Evolutionary conservation across 2,329 filamentous ascomycete species (phyloP).

Genomic region (Monosporascus ibericus): DNA sequence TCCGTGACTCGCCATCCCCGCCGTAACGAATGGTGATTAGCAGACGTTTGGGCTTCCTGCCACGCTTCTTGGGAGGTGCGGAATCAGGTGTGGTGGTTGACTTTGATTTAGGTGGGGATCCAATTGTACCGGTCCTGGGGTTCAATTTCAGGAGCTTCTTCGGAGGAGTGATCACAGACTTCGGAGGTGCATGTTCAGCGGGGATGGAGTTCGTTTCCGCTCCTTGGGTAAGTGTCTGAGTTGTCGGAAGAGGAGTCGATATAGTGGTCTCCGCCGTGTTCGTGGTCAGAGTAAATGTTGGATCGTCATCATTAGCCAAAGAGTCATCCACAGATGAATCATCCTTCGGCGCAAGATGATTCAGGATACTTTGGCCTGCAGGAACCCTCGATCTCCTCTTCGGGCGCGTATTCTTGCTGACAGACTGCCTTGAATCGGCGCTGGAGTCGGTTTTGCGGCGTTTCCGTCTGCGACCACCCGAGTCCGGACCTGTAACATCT

Average conservation of each 20-base stretch:
- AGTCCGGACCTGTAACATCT: not conserved
- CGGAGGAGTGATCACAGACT: conserved; percentile 11
- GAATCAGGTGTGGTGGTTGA: conserved; percentile 10
- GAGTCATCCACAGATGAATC: not conserved
- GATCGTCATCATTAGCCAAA: not conserved
- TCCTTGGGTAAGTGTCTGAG: not conserved
- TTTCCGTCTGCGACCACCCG: conserved; percentile 32
- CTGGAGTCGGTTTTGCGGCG: conserved; percentile 33
- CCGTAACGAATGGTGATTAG: conserved; percentile 58
- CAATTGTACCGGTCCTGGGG: conserved; percentile 54
- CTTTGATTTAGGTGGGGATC: conserved; percentile 54
- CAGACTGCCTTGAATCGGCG: conserved; percentile 12
- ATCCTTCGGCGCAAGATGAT: conserved; percentile 9
- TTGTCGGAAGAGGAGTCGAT: not conserved
- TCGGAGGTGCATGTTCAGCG: not conserved
- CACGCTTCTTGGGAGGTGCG: conserved; percentile 21
- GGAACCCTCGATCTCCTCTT: conserved; percentile 11
- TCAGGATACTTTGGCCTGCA: conserved; percentile 9
- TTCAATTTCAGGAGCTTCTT: conserved; percentile 52
- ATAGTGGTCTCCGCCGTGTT: not conserved
- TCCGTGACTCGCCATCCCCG: conserved; percentile 35
- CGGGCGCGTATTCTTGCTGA: conserved; percentile 2
- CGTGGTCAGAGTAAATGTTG: not conserved
- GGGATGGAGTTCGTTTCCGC: not conserved
- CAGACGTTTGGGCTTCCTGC: conserved; percentile 31